phyloP scores from a whole-genome alignment of 306 rosid species.

The Quercus variabilis region DNA sequence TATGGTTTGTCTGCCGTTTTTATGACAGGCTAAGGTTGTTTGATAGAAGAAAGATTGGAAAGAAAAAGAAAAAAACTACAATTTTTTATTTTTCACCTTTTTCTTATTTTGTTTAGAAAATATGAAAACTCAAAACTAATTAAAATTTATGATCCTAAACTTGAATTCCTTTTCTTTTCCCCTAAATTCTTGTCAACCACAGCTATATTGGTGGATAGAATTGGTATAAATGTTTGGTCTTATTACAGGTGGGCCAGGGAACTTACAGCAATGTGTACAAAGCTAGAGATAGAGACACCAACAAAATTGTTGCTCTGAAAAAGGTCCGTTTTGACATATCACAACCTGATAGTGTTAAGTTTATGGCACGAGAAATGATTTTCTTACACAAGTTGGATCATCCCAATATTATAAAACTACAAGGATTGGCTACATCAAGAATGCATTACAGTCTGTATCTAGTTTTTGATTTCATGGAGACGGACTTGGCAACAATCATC shows the following conservation, averaged over 20 bases:
- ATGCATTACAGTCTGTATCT: slow-evolving; percentile 89
- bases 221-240: slow-evolving; percentile 4
- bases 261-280: slow-evolving; percentile 94
- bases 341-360: slow-evolving; percentile 80
- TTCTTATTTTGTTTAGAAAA: neutral
- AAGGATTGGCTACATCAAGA: slow-evolving; percentile 91
- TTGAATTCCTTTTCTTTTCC: neutral
- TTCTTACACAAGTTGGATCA: slow-evolving; percentile 75
- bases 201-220: neutral
- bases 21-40: too few species aligned
- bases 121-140: neutral
- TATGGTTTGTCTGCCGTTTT: neutral
- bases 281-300: slow-evolving; percentile 75
- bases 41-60: neutral
- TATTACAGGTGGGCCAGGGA: slow-evolving; percentile 91
- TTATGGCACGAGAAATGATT: slow-evolving; percentile 91
- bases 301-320: slow-evolving; percentile 81
- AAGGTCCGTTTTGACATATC: slow-evolving; percentile 81
- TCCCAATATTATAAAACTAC: slow-evolving; percentile 76
- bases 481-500: slow-evolving; percentile 73
- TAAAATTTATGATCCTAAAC: neutral
- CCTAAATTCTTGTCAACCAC: neutral
- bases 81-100: neutral
- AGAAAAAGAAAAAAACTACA: neutral
- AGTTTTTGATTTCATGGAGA: slow-evolving; percentile 86